A percentile compares a stretch with the other conserved stretches of the same genome.
Conservation (phyloP, 2,329 filamentous ascomycete species). For the Alternaria arborescens region DNA sequence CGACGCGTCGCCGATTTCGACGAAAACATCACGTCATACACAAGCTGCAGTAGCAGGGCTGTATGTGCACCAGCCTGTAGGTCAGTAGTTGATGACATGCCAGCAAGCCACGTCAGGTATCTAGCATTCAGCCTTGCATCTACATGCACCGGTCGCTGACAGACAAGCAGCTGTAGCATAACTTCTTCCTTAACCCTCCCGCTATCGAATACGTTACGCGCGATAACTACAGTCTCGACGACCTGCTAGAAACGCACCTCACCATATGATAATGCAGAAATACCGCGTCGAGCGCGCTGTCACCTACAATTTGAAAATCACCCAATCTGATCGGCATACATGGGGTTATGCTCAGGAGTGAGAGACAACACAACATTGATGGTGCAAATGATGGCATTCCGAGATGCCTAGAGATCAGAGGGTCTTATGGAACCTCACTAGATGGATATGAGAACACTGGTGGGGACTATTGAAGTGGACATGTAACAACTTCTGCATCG, state of each 20-base stretch:
- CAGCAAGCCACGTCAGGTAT: conserved; percentile 45
- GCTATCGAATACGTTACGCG: conserved; percentile 43
- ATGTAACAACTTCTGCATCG: neutral
- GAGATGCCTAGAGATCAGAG: neutral
- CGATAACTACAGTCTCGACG: conserved; percentile 39
- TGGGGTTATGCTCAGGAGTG: neutral
- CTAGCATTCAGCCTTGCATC: neutral
- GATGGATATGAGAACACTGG: neutral
- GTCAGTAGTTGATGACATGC: conserved; percentile 53
- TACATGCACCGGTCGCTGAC: neutral
- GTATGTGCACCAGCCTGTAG: conserved; percentile 52
- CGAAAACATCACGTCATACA: neutral
- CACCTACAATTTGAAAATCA: neutral
- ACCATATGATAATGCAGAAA: conserved; percentile 32
- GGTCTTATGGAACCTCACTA: neutral
- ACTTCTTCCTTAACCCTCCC: conserved; percentile 49
- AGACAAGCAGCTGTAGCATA: conserved; percentile 47
- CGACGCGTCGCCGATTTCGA: too few relatives aligned
- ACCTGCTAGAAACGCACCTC: conserved; percentile 38
- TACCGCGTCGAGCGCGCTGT: conserved; percentile 48
- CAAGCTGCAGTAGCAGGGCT: conserved; percentile 42
- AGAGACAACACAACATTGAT: neutral
- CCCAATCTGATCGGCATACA: neutral
- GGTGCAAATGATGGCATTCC: neutral
- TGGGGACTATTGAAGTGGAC: neutral